Evolutionary conservation across 306 rosid genomes (phyloP).

Genomic region (Citrullus colocynthis): DNA sequence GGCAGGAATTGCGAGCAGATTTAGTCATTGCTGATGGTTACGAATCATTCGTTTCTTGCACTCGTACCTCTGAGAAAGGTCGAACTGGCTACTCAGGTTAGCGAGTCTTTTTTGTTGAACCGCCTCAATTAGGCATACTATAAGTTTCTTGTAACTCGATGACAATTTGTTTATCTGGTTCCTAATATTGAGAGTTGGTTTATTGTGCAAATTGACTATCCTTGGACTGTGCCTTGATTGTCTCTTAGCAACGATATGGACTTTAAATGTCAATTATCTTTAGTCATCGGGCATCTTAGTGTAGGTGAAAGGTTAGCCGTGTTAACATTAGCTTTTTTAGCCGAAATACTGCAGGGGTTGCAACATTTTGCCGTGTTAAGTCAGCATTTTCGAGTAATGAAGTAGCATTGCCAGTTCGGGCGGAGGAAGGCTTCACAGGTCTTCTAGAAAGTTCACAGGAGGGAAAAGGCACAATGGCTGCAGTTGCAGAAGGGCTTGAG

Average conservation of each 20-base stretch:
- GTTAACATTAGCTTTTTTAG: neutral
- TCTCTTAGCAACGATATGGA: neutral
- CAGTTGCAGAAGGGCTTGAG: conserved; percentile 32
- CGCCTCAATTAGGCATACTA: neutral
- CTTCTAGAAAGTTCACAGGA: conserved; percentile 25
- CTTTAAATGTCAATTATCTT: neutral
- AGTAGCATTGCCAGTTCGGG: conserved; percentile 55
- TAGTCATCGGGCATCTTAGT: neutral
- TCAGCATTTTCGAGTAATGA: conserved; percentile 70
- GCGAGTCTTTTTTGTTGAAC: conserved; percentile 15
- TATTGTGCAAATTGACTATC: neutral
- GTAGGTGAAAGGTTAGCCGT: neutral
- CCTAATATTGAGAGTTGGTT: neutral
- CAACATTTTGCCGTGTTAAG: conserved; percentile 78
- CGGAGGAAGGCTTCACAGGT: conserved; percentile 86
- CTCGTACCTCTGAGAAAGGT: conserved; percentile 54
- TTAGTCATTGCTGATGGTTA: conserved; percentile 66
- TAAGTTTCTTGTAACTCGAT: neutral
- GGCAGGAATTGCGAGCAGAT: conserved; percentile 69
- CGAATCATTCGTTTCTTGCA: conserved; percentile 81
- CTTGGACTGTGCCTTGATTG: neutral
- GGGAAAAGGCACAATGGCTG: conserved; percentile 24
- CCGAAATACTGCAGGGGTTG: conserved; percentile 50
- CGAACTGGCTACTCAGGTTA: conserved; percentile 78
- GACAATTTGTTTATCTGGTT: neutral